phyloP scores from a whole-genome alignment of 257 asterid genomes.

The Gardenia jasminoides region DNA sequence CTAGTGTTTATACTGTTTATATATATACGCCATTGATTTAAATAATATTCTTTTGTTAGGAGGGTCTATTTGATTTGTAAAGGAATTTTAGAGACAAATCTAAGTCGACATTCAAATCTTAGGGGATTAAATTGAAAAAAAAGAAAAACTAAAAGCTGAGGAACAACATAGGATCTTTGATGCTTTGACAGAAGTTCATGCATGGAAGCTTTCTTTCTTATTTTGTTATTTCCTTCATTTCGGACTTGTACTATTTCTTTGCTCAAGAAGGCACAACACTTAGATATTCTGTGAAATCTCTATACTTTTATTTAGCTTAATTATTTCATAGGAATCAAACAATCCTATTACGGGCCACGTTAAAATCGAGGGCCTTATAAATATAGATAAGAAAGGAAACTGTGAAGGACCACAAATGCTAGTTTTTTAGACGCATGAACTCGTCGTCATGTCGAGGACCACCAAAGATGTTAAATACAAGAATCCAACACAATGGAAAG shows the following conservation, averaged over 20 bases:
- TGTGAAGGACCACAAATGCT: background rate
- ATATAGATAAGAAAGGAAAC: background rate
- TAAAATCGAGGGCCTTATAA: background rate
- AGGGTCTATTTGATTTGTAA: background rate
- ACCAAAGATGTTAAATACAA: slow-evolving; percentile 3
- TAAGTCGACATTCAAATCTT: background rate
- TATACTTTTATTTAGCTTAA: background rate
- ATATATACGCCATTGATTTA: too few relatives aligned
- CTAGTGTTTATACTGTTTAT: too few relatives aligned
- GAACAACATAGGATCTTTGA: background rate
- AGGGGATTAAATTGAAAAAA: background rate
- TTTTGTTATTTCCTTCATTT: background rate
- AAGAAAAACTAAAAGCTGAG: background rate
- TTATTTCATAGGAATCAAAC: background rate
- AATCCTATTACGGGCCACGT: background rate
- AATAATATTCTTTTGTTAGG: background rate
- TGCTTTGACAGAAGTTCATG: too few relatives aligned
- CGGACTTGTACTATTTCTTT: background rate
- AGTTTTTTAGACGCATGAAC: background rate
- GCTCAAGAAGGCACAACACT: background rate
- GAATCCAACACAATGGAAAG: background rate
- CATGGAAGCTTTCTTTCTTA: background rate
- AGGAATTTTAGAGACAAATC: background rate
- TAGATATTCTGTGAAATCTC: background rate
- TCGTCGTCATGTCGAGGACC: slow-evolving; percentile 4